Percentiles rank a stretch among this genome's conserved stretches.
Evolutionary conservation across 106 monocot genomes (phyloP).

Genomic region (Acorus calamus): DNA sequence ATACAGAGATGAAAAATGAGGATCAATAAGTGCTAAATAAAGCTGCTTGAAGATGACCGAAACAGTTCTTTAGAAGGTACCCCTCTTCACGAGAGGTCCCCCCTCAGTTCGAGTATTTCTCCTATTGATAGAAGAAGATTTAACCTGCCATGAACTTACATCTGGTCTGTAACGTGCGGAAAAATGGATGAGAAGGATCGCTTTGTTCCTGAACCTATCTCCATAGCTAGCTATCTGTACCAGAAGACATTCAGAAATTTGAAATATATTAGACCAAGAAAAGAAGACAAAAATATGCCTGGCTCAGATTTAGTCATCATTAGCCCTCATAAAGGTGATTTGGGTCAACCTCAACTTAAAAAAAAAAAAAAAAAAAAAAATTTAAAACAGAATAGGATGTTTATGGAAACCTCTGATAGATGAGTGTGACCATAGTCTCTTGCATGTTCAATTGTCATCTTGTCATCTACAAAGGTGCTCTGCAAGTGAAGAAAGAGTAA

Average conservation of each 20-base stretch:
- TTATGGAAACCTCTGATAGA: constrained; percentile 50
- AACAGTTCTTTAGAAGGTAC: not conserved
- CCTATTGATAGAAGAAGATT: not conserved
- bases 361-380: too few species aligned
- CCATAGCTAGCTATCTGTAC: constrained; percentile 46
- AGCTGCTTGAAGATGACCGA: not conserved
- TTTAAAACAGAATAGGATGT: too few species aligned
- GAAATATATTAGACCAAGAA: not conserved
- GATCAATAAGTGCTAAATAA: not conserved
- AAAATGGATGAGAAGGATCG: constrained; percentile 84
- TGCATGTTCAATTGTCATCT: constrained; percentile 58
- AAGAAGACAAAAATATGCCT: not conserved
- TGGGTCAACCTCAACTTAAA: too few species aligned
- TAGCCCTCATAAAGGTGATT: too few species aligned
- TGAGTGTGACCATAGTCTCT: constrained; percentile 91
- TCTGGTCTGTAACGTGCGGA: constrained; percentile 68
- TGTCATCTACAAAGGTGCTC: constrained; percentile 82
- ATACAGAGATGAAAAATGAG: constrained; percentile 1
- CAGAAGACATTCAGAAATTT: not conserved
- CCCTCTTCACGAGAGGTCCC: too few species aligned
- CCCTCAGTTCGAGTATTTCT: not conserved
- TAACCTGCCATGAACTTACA: constrained; percentile 15
- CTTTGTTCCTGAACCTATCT: constrained; percentile 70
- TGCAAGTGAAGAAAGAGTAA: constrained; percentile 3
- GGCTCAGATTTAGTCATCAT: too few species aligned